Conservation (phyloP, 2,329 filamentous ascomycete genomes). For the Immersiporthe knoxdaviesiana region DNA sequence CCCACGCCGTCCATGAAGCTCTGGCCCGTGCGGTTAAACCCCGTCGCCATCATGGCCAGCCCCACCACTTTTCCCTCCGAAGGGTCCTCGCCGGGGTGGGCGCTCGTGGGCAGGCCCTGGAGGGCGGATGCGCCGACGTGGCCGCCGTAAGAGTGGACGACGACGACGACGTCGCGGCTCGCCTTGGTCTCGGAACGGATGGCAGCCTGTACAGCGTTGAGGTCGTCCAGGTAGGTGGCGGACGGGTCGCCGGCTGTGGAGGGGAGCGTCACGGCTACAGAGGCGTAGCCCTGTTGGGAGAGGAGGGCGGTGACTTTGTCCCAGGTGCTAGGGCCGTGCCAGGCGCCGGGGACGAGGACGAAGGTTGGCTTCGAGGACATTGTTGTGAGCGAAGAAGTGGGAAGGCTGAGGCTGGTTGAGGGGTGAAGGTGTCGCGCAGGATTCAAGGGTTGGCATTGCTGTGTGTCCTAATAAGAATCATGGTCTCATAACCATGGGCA, state of each 20-base stretch:
- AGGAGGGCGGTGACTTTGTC: conserved; percentile 41
- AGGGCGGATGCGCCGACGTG: conserved; percentile 50
- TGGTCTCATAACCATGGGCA: neutral
- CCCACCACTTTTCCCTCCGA: conserved; percentile 46
- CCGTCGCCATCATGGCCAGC: conserved; percentile 49
- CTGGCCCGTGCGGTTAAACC: conserved; percentile 43
- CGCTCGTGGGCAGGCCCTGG: conserved; percentile 43
- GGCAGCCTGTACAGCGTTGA: conserved; percentile 43
- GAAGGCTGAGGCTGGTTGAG: neutral
- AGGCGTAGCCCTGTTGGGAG: conserved; percentile 39
- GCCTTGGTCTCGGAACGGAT: conserved; percentile 42
- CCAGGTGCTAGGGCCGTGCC: conserved; percentile 48
- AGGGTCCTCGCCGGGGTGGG: conserved; percentile 15
- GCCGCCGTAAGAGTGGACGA: conserved; percentile 55
- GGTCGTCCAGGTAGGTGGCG: conserved; percentile 47
- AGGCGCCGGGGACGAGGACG: conserved; percentile 52
- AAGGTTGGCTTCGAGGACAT: conserved; percentile 33
- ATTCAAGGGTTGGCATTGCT: neutral
- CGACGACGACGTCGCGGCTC: conserved; percentile 49
- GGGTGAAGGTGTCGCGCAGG: neutral
- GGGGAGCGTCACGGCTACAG: conserved; percentile 43
- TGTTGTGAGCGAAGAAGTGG: neutral
- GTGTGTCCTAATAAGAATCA: neutral
- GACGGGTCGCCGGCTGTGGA: conserved; percentile 41
- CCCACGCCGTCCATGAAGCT: conserved; percentile 47